These are phyloP conservation scores for Debaryomyces sp. DNA, from an alignment of 1,139 yeast genomes.

Conservation along the genomic window DNA sequence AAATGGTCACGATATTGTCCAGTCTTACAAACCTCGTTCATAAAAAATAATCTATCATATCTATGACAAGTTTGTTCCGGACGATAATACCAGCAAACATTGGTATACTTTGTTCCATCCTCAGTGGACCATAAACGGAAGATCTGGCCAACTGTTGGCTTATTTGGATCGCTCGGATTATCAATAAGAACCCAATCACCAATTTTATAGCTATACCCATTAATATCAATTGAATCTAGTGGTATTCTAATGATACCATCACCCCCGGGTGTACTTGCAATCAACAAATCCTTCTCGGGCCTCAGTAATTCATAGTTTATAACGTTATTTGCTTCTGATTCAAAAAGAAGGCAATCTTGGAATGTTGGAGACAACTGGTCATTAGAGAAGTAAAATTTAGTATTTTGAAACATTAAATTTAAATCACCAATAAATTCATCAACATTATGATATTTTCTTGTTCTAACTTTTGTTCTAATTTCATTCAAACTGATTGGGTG, in stretches of 20 bases:
- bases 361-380: slow-evolving; percentile 59
- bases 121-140: slow-evolving; percentile 88
- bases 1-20: slow-evolving; percentile 96
- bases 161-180: slow-evolving; percentile 83
- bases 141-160: slow-evolving; percentile 92
- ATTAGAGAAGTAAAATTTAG: slow-evolving; percentile 60
- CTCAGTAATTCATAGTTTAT: slow-evolving; percentile 74
- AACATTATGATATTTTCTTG: slow-evolving; percentile 77
- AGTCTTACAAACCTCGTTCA: slow-evolving; percentile 93
- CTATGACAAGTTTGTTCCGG: slow-evolving; percentile 98
- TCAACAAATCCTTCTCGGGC: slow-evolving; percentile 80
- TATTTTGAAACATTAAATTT: slow-evolving; percentile 73
- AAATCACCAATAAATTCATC: slow-evolving; percentile 79
- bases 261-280: slow-evolving; percentile 61
- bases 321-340: slow-evolving; percentile 59
- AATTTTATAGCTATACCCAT: slow-evolving; percentile 74
- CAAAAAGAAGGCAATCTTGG: slow-evolving; percentile 63
- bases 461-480: slow-evolving; percentile 81
- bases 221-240: slow-evolving; percentile 69
- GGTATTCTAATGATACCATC: slow-evolving; percentile 68
- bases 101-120: slow-evolving; percentile 85
- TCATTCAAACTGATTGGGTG: slow-evolving; percentile 83
- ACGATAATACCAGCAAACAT: slow-evolving; percentile 96
- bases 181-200: slow-evolving; percentile 95
- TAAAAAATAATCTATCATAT: slow-evolving; percentile 83